Base-by-base conservation (phyloP, 1,139 yeast species). In the Kodamaea alishanica region DNA sequence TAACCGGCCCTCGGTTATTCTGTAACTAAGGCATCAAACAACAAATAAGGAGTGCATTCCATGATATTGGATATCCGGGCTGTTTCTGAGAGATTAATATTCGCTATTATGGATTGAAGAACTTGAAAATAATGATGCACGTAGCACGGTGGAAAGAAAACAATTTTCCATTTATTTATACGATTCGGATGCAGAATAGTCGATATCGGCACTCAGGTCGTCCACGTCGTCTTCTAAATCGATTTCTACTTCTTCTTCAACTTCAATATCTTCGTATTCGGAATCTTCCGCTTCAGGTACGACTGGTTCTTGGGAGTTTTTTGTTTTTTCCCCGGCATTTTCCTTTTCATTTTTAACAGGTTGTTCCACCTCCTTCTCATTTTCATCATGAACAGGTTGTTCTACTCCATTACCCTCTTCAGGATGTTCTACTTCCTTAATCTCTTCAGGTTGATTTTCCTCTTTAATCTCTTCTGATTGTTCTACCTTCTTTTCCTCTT, bases 151-250 rank as follows among this genome's bases (percentile, higher is more conserved):
- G n/a, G n/a, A n/a, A n/a, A n/a, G n/a, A n/a, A n/a, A n/a, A n/a
- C n/a, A n/a, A n/a, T n/a, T n/a, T n/a, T n/a, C 20, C 20, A 4
- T 15, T 15, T 15, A 15, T 15, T 4, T 15, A 15, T 15, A 15
- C 20, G 20, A 15, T 15, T 4, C 20, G 20, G 20, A 15, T 15
- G 20, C 20, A 15, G 20, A 15, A 15, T 15, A 15, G 20, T 15
- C 20, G 20, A 15, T 15, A 15, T 15, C 20, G 4, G 20, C 20
- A 15, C 4, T 15, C 20, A 15, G 4, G 20, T 6, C 10, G 6
- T 33, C 31, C 8, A 32, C 34, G 6, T 9, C 27, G 23, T 33
- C 35, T 25, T 30, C 34, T 15, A 26, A 26, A n/a, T 38, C 32
- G 4, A 12, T 37, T n/a, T 24, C 26, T 3, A 2, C 28, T 8